Base-by-base conservation (phyloP, 768 basidiomycete genomes). In the Pisolithus tinctorius region DNA sequence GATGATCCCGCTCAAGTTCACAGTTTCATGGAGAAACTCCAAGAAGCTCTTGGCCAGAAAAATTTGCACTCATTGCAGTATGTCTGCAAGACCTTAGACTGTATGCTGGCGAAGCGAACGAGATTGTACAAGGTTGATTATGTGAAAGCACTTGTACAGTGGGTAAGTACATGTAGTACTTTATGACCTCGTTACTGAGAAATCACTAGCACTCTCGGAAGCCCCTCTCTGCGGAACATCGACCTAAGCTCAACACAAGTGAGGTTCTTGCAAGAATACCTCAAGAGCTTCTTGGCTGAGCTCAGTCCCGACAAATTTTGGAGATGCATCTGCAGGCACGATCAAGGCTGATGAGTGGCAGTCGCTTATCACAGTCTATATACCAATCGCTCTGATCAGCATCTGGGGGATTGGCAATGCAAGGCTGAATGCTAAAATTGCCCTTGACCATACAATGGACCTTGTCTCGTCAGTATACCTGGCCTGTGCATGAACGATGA, bases 381-480 rank as follows among this genome's bases (percentile, higher is more conserved):
- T 64, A 6, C 61, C 63, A 3, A 34, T 64, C 8, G 45, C 55
- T 1, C 53, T 63, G 9, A 30, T 61, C n/a, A 55, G 54, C 38
- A n/a, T 58, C 0, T 65, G 59, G 64, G 55, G 53, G 2, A 53
- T 45, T 0, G 37, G 43, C 4, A 45, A 58, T 23, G 4, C 40
- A 1, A 5, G 20, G 4, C 16, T 3, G 3, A 11, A 34, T 4
- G 14, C 44, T 8, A 9, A 34, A 13, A 30, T 46, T 9, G 30
- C 60, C 34, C 57, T 71, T 0, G 55, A 66, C 27, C 59, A 71
- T 31, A 62, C 57, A 2, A 69, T 71, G 62, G 53, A 63, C 10
- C 45, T 69, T 2, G 34, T 71, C 8, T 48, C 49, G 10, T 65
- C 64, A 0, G 53, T 63, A 1, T 40, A 43, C 3, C 4, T 69